A percentile compares a stretch with the other conserved stretches of the same genome.
phyloP scores from a whole-genome alignment of 108 stramenopile genomes.

The Pseudonitzschia pungens region DNA sequence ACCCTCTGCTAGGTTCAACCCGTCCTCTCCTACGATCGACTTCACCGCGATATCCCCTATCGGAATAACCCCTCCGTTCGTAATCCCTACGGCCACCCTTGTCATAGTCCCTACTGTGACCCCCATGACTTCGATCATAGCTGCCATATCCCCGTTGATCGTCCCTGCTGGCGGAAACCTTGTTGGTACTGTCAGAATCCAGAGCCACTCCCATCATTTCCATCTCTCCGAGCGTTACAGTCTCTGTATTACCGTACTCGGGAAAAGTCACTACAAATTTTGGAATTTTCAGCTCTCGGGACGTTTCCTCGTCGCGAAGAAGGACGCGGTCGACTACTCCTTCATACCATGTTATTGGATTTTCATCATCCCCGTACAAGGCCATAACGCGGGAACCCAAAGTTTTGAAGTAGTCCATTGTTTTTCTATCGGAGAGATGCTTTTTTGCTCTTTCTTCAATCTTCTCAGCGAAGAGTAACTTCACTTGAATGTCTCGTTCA shows the following conservation, averaged over 20 bases:
- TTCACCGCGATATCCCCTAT: constrained; percentile 26
- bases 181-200: background rate
- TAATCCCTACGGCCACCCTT: constrained; percentile 9
- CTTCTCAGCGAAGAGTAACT: constrained; percentile 85
- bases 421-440: constrained; percentile 49
- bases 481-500: constrained; percentile 92
- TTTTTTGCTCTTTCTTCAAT: constrained; percentile 80
- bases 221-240: constrained; percentile 88
- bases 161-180: background rate
- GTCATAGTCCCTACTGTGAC: constrained; percentile 12
- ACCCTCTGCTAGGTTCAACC: constrained; percentile 22
- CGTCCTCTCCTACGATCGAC: constrained; percentile 18
- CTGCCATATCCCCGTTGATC: background rate
- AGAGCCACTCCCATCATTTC: constrained; percentile 50
- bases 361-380: constrained; percentile 95
- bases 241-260: constrained; percentile 93
- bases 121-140: constrained; percentile 10
- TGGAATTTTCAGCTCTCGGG: constrained; percentile 48
- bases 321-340: constrained; percentile 89
- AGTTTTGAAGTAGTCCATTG: constrained; percentile 73
- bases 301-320: constrained; percentile 55
- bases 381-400: constrained; percentile 78
- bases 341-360: constrained; percentile 95
- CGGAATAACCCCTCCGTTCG: constrained; percentile 10
- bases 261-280: constrained; percentile 94